A percentile compares a stretch with the other conserved stretches of the same genome.
These are phyloP conservation scores for Chrysanthemum makinoi DNA, from an alignment of 129 eudicot species.

Conservation along the genomic window DNA sequence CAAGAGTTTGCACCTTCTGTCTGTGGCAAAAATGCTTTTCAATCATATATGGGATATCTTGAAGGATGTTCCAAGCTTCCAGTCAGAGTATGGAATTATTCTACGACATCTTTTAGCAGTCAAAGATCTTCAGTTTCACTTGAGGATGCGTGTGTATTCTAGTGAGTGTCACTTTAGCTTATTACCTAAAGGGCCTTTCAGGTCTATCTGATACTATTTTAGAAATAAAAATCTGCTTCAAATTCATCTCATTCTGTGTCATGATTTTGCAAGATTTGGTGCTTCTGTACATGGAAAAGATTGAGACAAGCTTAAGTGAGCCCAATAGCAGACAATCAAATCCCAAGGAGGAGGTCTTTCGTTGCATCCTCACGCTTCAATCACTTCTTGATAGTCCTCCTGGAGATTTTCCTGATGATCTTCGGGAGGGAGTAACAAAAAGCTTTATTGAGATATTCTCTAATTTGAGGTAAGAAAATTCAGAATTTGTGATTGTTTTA, in stretches of 20 bases:
- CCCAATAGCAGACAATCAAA: slow-evolving; percentile 45
- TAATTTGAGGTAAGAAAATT: slow-evolving; percentile 47
- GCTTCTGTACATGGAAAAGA: slow-evolving; percentile 77
- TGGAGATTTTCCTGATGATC: slow-evolving; percentile 69
- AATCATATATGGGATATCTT: slow-evolving; percentile 77
- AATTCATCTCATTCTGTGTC: slow-evolving; percentile 14
- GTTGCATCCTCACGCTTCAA: slow-evolving; percentile 71
- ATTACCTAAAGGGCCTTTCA: not conserved
- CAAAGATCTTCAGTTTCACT: slow-evolving; percentile 61
- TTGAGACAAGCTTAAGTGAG: slow-evolving; percentile 52
- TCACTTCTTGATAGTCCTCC: slow-evolving; percentile 96
- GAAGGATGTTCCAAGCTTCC: slow-evolving; percentile 88
- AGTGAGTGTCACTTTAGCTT: slow-evolving; percentile 47
- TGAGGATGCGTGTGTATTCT: slow-evolving; percentile 69
- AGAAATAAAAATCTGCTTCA: not conserved
- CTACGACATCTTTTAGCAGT: slow-evolving; percentile 76
- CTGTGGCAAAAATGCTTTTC: slow-evolving; percentile 77
- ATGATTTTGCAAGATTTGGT: slow-evolving; percentile 56
- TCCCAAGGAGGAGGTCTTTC: slow-evolving; percentile 76
- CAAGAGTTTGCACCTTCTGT: slow-evolving; percentile 52
- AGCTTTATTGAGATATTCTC: slow-evolving; percentile 67
- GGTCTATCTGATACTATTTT: slow-evolving; percentile 4
- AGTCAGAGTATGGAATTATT: slow-evolving; percentile 77
- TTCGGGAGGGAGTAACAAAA: slow-evolving; percentile 62
- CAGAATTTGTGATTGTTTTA: not conserved